Evolutionary conservation across 352 stramenopile genomes (phyloP), one percentile per base, ranked within the genome.

Genomic region (Pythium aquatile): DNA sequence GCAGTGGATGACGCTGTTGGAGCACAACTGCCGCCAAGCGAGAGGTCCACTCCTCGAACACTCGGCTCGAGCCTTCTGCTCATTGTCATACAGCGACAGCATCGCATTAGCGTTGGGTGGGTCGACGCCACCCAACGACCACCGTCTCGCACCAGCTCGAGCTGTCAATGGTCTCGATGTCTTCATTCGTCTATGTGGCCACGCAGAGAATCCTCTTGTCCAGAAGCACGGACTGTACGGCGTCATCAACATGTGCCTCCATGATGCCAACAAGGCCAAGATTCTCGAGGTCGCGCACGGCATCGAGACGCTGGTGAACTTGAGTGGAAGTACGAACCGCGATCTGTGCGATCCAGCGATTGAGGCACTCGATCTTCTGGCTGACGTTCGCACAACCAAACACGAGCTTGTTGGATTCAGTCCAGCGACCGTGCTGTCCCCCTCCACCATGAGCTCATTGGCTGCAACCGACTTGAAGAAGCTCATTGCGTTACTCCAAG

Each of bases 241-340:
- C 1, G 51, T 96, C 51, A 83, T 91, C 65, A 97, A 96, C 63
- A 74, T 97, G 63, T 86, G 79, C 58, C 78, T 96, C 28, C 84
- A 94, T 74, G 89, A 97, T 57, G 57, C 67, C 35, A 91, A 96
- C 75, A 97, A 97, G 75, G 78, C 75, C 0, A 65, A 59, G 39
- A 73, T 97, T 53, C 77, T 96, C 1, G 74, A 88, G 44, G 72
- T 93, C 1, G 72, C 82, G n/a, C 73, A 81, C 35, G 89, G 77
- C 1, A 77, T 97, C 20, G 89, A 96, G 70, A 87, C 79, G 37
- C 74, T 95, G 8, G 88, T 93, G 7, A 87, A 83, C 24, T 70
- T 96, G 30, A 91, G 82, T 46, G 89, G 83, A 17, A 72, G 74
- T 39, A 78, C 75, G 32, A 76, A 86, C 61, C 70, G 62, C 10